Evolutionary conservation across 805 yeast genomes (phyloP), one percentile per base, ranked within the genome.

Genomic region (Lachancea kluyveri): DNA sequence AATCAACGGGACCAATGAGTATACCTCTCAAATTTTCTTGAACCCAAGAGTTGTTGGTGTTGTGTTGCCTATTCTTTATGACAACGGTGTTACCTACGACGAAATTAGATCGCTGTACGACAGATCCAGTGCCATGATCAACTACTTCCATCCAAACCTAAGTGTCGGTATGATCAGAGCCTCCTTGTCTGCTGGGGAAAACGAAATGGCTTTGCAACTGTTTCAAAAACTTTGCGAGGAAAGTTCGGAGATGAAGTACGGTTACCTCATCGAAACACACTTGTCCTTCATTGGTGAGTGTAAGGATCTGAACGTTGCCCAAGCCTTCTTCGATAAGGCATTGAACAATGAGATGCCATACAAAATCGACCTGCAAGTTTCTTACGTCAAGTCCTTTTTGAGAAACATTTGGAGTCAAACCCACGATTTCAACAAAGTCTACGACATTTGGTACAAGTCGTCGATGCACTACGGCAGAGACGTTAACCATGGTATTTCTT

Each of bases 251-350:
- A 45, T 48, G 32, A 64, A 62, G 55, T 60, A 64, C 46, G 67
- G 76, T 31, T 70, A 78, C 19, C 62, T 81, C 56, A 70, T 80
- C 20, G 83, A 79, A 57, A 78, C 84, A 28, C 94, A 84, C 61
- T 65, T 82, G 39, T 68, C 79, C 3, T 84, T 84, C 46, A 79
- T 84, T 50, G 92, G 94, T 26, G 75, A 73, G 43, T 79, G 86
- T 55, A 74, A 72, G 50, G 87, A 84, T 50, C 66, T 81, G 34
- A 65, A 64, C 24, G 77, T 84, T 27, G 84, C 94, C 4, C 74
- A 73, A 49, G 71, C 75, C 24, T 84, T 84, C 48, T 83, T 79
- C 54, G 77, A 76, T 45, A 81, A 79, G 54, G 90, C 85, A 3
- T 64, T 82, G 30, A 65, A 70, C 40, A 70, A 68, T 44, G 77